Conservation (phyloP, 169 alveolate species). For the Cryptosporidium viatorum region DNA sequence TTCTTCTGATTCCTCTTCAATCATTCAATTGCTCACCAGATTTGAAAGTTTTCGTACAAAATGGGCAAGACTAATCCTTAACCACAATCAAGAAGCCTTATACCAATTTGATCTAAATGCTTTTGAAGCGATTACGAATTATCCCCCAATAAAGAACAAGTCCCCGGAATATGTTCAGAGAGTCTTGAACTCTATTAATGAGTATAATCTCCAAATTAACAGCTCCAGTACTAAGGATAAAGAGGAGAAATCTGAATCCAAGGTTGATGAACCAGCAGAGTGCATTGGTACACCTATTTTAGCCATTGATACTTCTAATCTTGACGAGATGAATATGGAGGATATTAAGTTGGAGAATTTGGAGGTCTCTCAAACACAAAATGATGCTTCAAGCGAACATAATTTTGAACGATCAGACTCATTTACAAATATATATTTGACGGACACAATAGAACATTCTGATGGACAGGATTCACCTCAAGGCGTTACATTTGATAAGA, state of each 20-base stretch:
- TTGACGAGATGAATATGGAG: not conserved
- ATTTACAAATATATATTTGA: not conserved
- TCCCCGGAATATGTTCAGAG: conserved; percentile 52
- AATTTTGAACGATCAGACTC: conserved; percentile 6
- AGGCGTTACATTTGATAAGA: not conserved
- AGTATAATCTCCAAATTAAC: conserved; percentile 25
- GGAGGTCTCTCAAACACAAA: not conserved
- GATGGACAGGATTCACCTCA: not conserved
- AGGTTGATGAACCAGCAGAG: not conserved
- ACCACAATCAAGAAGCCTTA: conserved; percentile 60
- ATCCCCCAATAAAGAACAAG: conserved; percentile 54
- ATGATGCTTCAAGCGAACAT: not conserved
- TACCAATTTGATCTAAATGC: conserved; percentile 69
- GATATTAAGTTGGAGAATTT: not conserved
- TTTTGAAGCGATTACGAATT: conserved; percentile 44
- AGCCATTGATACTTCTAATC: not conserved
- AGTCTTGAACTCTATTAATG: conserved; percentile 20
- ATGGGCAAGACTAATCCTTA: conserved; percentile 60
- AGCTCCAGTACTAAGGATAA: conserved; percentile 2
- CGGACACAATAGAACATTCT: not conserved
- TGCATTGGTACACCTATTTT: not conserved
- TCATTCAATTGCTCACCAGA: conserved; percentile 16
- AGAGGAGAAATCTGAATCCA: conserved; percentile 2
- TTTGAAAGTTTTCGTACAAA: conserved; percentile 46
- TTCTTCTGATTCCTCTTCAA: conserved; percentile 17